A percentile compares a stretch with the other conserved stretches of the same genome.
Evolutionary conservation across 257 asterid species (phyloP).

Genomic region (Ballota nigra): DNA sequence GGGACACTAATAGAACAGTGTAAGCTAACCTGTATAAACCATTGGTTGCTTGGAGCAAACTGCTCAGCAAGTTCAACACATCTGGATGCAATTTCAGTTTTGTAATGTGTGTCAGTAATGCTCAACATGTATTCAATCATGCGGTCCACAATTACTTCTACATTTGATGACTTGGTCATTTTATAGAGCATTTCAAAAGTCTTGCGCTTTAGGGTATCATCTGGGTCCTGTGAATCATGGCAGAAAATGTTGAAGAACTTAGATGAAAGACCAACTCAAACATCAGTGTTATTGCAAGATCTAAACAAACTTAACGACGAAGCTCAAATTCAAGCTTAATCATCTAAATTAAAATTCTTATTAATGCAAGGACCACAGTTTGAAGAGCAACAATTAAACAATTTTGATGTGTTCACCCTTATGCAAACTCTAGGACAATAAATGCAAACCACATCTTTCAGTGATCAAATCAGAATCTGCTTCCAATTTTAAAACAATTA

Average conservation of each 20-base stretch:
- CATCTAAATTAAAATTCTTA: neutral
- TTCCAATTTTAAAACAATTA: slow-evolving; percentile 14
- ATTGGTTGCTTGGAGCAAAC: slow-evolving; percentile 96
- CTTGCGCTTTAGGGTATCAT: slow-evolving; percentile 96
- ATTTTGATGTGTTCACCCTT: neutral
- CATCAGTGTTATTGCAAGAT: slow-evolving; percentile 15
- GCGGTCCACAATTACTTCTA: slow-evolving; percentile 95
- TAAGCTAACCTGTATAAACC: slow-evolving; percentile 88
- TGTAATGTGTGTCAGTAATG: slow-evolving; percentile 83
- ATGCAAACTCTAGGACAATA: slow-evolving; percentile 1
- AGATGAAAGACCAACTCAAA: slow-evolving; percentile 16
- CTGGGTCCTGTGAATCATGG: slow-evolving; percentile 73
- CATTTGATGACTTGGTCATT: slow-evolving; percentile 99
- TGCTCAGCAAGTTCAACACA: slow-evolving; percentile 99
- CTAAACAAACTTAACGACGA: neutral
- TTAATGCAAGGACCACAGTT: neutral
- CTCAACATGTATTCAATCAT: slow-evolving; percentile 96
- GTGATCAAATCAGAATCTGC: slow-evolving; percentile 11
- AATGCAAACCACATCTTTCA: neutral
- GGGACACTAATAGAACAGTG: slow-evolving; percentile 10
- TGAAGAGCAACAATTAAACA: neutral
- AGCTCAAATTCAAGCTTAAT: slow-evolving; percentile 7
- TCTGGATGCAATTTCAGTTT: slow-evolving; percentile 99
- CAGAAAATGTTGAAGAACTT: slow-evolving; percentile 14
- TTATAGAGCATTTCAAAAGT: slow-evolving; percentile 92